phyloP scores from a whole-genome alignment of 2,329 filamentous ascomycete genomes.

The Diaporthe sp. region DNA sequence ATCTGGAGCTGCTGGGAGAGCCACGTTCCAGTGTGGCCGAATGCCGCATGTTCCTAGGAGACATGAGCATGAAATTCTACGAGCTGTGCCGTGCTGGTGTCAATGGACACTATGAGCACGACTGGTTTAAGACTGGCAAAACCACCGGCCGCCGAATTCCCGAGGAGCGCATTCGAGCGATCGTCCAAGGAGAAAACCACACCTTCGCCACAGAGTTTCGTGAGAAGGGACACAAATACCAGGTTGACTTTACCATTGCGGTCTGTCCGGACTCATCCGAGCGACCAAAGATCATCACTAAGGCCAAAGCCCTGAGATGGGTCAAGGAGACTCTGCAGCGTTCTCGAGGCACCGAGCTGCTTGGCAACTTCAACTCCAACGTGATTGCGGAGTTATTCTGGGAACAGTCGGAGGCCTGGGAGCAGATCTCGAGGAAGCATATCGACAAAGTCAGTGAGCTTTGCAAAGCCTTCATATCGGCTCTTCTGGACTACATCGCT shows the following conservation, averaged over 20 bases:
- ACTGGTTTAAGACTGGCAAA: constrained; percentile 8
- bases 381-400: constrained; percentile 30
- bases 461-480: too few relatives aligned
- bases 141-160: too few relatives aligned
- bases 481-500: not conserved
- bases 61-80: not conserved
- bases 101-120: constrained; percentile 18
- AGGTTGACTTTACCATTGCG: too few relatives aligned
- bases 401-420: constrained; percentile 35
- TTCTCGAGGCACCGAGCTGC: constrained; percentile 20
- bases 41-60: too few relatives aligned
- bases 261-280: too few relatives aligned
- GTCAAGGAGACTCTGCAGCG: not conserved
- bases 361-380: constrained; percentile 15
- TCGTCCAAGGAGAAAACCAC: not conserved
- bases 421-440: not conserved
- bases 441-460: not conserved
- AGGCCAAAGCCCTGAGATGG: not conserved
- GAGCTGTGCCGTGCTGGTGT: constrained; percentile 20
- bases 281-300: too few relatives aligned
- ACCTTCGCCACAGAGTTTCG: not conserved
- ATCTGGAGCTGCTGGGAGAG: too few relatives aligned
- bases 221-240: not conserved
- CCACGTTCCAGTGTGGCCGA: too few relatives aligned
- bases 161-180: not conserved